Evolutionary conservation across 129 eudicot genomes (phyloP).

Genomic region (Ambrosia trifida): DNA sequence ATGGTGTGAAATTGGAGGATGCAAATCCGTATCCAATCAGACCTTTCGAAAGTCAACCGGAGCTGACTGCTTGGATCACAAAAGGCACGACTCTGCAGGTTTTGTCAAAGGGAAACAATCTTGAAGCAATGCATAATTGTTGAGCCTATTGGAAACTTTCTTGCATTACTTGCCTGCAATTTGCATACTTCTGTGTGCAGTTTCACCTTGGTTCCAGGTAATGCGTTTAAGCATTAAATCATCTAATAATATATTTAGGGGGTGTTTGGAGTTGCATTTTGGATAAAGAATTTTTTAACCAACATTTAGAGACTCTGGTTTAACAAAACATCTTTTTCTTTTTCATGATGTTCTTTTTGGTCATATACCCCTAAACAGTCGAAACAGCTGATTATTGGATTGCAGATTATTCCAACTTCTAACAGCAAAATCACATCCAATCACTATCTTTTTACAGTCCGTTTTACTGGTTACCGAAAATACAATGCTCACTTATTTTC

Average conservation of each 20-base stretch:
- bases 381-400: neutral
- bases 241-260: neutral
- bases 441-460: neutral
- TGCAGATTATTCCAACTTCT: neutral
- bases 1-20: constrained; percentile 65
- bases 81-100: constrained; percentile 67
- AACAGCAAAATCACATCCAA: neutral
- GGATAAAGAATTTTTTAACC: neutral
- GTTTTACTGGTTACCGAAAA: neutral
- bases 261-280: neutral
- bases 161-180: constrained; percentile 30
- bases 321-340: neutral
- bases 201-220: constrained; percentile 41
- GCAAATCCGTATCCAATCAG: constrained; percentile 61
- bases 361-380: neutral
- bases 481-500: neutral
- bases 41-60: constrained; percentile 80
- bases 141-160: constrained; percentile 15
- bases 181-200: constrained; percentile 16
- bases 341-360: neutral
- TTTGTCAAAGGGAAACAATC: constrained; percentile 49
- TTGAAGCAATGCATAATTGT: constrained; percentile 29
- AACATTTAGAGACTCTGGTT: neutral
- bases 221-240: constrained; percentile 1
- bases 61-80: constrained; percentile 75